A percentile compares a stretch with the other conserved stretches of the same genome.
phyloP scores from a whole-genome alignment of 805 yeast species.

The Scheffersomyces amazonensis region DNA sequence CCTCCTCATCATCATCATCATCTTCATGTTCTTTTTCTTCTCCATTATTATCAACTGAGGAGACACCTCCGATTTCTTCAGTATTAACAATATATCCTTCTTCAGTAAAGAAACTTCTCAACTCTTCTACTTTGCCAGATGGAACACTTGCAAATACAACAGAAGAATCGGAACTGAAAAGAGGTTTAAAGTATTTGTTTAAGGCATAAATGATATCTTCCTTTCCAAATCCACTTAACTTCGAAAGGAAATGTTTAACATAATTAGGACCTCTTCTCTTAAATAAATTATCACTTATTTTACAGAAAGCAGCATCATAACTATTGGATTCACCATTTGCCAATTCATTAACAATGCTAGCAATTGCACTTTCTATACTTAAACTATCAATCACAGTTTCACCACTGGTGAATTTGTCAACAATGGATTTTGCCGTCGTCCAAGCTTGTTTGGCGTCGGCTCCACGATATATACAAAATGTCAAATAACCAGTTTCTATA shows the following conservation, averaged over 20 bases:
- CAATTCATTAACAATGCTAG: slow-evolving; percentile 68
- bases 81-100: slow-evolving; percentile 61
- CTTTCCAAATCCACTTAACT: slow-evolving; percentile 49
- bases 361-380: slow-evolving; percentile 68
- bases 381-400: slow-evolving; percentile 50
- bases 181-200: slow-evolving; percentile 57
- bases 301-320: slow-evolving; percentile 61
- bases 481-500: slow-evolving; percentile 64
- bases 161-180: slow-evolving; percentile 59
- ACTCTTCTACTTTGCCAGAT: slow-evolving; percentile 52
- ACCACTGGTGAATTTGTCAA: slow-evolving; percentile 59
- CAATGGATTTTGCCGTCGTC: slow-evolving; percentile 61
- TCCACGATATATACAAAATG: slow-evolving; percentile 73
- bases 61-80: slow-evolving; percentile 45
- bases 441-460: slow-evolving; percentile 73
- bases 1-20: slow-evolving; percentile 12
- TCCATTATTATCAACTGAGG: slow-evolving; percentile 14
- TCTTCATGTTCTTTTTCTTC: slow-evolving; percentile 29
- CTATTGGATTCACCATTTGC: slow-evolving; percentile 69
- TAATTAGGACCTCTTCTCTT: slow-evolving; percentile 70
- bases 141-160: slow-evolving; percentile 72
- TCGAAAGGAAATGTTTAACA: slow-evolving; percentile 49
- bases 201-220: slow-evolving; percentile 51
- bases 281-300: slow-evolving; percentile 64
- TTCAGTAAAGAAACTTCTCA: slow-evolving; percentile 44